Conservation (phyloP, 495 filamentous ascomycete genomes). For the Hypoxylon rickii region DNA sequence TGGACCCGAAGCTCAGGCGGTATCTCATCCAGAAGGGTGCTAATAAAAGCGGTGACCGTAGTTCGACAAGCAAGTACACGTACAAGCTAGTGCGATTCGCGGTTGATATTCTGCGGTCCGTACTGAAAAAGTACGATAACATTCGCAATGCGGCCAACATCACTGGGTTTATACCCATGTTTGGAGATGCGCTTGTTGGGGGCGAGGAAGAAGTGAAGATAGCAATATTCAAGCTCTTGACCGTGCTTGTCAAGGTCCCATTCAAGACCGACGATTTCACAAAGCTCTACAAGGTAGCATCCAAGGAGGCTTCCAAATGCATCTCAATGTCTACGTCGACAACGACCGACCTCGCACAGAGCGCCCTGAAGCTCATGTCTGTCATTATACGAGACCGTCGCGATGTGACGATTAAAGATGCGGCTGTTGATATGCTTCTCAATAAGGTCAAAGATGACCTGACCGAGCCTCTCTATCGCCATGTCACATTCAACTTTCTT, state of each 20-base stretch:
- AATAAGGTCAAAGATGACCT: slow-evolving; percentile 84
- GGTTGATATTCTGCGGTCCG: slow-evolving; percentile 78
- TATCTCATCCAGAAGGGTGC: slow-evolving; percentile 79
- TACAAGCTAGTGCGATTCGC: slow-evolving; percentile 87
- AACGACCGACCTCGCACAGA: slow-evolving; percentile 79
- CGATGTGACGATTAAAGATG: slow-evolving; percentile 74
- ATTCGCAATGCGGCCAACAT: slow-evolving; percentile 80
- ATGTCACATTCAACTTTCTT: slow-evolving; percentile 91
- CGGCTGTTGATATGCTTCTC: slow-evolving; percentile 80
- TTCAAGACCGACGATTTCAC: slow-evolving; percentile 71
- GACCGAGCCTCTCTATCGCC: slow-evolving; percentile 87
- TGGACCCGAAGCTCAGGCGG: slow-evolving; percentile 65
- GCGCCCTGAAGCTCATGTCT: slow-evolving; percentile 82
- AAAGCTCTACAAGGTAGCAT: slow-evolving; percentile 79
- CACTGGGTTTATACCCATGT: slow-evolving; percentile 80
- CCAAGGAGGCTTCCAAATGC: slow-evolving; percentile 76
- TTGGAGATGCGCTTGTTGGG: slow-evolving; percentile 82
- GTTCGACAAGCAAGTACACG: slow-evolving; percentile 71
- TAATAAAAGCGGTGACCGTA: slow-evolving; percentile 67
- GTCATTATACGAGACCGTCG: slow-evolving; percentile 82
- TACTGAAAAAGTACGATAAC: slow-evolving; percentile 78
- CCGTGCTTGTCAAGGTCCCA: slow-evolving; percentile 82
- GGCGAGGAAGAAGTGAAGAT: slow-evolving; percentile 88
- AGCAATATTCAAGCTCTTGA: slow-evolving; percentile 79
- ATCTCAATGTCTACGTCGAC: slow-evolving; percentile 67